Evolutionary conservation across 768 basidiomycete species (phyloP).

Genomic region (Lentinula boryana): DNA sequence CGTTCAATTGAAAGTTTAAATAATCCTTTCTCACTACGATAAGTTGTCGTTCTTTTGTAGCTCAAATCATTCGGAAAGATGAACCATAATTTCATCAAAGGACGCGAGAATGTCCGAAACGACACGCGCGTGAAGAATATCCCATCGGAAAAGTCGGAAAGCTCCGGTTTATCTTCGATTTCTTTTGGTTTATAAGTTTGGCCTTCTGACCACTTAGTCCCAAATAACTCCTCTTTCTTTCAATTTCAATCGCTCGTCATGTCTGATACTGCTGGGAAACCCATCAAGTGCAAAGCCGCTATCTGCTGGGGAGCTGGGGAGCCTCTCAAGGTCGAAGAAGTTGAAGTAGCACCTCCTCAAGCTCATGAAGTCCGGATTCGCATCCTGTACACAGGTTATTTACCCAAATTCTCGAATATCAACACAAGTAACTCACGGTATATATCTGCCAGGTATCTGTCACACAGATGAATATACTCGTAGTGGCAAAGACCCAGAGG

Average conservation of each 20-base stretch:
- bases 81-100: not conserved
- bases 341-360: slow-evolving; percentile 89
- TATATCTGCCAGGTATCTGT: slow-evolving; percentile 62
- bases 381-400: slow-evolving; percentile 83
- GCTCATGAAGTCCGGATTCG: slow-evolving; percentile 91
- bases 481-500: slow-evolving; percentile 95
- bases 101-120: not conserved
- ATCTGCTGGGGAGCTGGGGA: slow-evolving; percentile 94
- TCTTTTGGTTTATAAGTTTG: not conserved
- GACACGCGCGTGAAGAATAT: not conserved
- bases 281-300: slow-evolving; percentile 85
- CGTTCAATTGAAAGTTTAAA: not conserved
- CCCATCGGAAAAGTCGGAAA: not conserved
- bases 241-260: slow-evolving; percentile 30
- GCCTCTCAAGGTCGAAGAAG: slow-evolving; percentile 80
- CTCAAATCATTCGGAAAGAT: not conserved
- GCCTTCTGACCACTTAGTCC: slow-evolving; percentile 1
- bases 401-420: not conserved
- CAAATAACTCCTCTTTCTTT: not conserved
- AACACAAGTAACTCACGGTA: not conserved
- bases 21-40: not conserved
- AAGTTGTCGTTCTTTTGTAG: not conserved
- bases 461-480: slow-evolving; percentile 98
- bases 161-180: not conserved
- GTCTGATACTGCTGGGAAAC: slow-evolving; percentile 71